These are phyloP conservation scores for Botryosphaeria dothidea DNA, from an alignment of 2,329 filamentous ascomycete genomes.

Conservation along the genomic window DNA sequence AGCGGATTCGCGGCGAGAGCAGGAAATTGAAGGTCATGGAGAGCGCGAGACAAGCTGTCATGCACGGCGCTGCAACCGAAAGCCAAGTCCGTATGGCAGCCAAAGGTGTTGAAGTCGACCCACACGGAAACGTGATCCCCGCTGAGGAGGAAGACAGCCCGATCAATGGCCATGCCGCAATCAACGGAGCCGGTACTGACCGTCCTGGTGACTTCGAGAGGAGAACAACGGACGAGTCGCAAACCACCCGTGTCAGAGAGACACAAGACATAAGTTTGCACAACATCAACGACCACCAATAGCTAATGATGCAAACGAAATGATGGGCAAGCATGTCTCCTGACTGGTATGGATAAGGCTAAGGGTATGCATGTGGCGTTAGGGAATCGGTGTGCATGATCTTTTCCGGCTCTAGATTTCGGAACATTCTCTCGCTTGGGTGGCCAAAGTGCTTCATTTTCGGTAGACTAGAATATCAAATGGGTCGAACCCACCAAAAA, in stretches of 20 bases:
- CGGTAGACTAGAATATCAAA: slow-evolving; percentile 4
- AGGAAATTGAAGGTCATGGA: slow-evolving; percentile 67
- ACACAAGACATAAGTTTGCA: slow-evolving; percentile 63
- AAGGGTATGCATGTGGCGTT: neutral
- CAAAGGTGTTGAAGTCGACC: slow-evolving; percentile 61
- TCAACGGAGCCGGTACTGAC: slow-evolving; percentile 16
- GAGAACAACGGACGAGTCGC: slow-evolving; percentile 35
- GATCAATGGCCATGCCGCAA: slow-evolving; percentile 26
- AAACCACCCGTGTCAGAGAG: slow-evolving; percentile 48
- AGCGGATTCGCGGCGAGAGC: slow-evolving; percentile 69
- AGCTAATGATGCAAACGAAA: neutral
- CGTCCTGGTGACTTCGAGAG: slow-evolving; percentile 25
- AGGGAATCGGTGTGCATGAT: neutral
- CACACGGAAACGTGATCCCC: slow-evolving; percentile 59
- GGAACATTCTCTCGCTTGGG: slow-evolving; percentile 5
- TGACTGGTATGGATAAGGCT: neutral
- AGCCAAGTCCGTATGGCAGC: slow-evolving; percentile 63
- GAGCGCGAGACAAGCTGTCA: slow-evolving; percentile 63
- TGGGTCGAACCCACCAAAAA: slow-evolving; percentile 10
- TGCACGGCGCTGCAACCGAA: slow-evolving; percentile 62
- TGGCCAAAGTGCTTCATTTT: neutral
- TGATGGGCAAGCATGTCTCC: neutral
- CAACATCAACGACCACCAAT: slow-evolving; percentile 49
- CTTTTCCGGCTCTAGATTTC: neutral
- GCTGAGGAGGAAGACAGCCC: slow-evolving; percentile 31